Base-by-base conservation (phyloP, 805 yeast genomes). In the Yamadazyma insecticola region DNA sequence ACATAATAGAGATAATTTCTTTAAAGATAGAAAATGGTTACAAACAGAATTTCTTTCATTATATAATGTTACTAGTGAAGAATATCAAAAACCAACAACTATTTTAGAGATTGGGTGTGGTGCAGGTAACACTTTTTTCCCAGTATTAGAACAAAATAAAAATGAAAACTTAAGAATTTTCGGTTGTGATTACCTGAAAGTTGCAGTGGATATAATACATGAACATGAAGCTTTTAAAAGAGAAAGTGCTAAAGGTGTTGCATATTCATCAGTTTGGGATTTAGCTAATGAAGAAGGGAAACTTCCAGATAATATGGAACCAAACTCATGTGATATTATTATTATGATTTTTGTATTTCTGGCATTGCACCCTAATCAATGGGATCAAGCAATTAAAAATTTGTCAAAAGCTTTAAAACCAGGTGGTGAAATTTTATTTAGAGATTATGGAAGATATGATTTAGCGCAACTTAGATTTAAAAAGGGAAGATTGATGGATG, bases 31-130 rank as follows among this genome's bases (percentile, higher is more conserved):
- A 45, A 89, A 86, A 51, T 92, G 98, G 98, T 67, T 92, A 37
- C 87, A 85, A 52, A 81, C 90, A 28, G 98, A 92, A 60, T 92
- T 92, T 42, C 98, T 98, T 1, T 63, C 75, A 10, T 59, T 92
- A 21, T 90, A 82, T 50, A 81, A 79, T 39, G 82, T 86, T 5
- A 86, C 95, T 3, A 45, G 45, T 12, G 75, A 76, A 40, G 71
- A 74, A 15, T 82, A 79, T 43, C 69, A 80, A 5, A 82, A 87
- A n/a, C 74, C 81, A 4, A 70, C 71, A 14, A 76, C 80, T 3
- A 81, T 92, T 20, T 69, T 92, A 33, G 98, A 92, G 57, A 81
- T 92, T 28, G 98, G 98, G 3, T 92, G 98, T 61, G 98, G 98
- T 35, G 97, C 96, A 4, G 98, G 98, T 8, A 92, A 92, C 56